phyloP scores from a whole-genome alignment of 2,329 filamentous ascomycete species.

The Colletotrichum simmondsii region DNA sequence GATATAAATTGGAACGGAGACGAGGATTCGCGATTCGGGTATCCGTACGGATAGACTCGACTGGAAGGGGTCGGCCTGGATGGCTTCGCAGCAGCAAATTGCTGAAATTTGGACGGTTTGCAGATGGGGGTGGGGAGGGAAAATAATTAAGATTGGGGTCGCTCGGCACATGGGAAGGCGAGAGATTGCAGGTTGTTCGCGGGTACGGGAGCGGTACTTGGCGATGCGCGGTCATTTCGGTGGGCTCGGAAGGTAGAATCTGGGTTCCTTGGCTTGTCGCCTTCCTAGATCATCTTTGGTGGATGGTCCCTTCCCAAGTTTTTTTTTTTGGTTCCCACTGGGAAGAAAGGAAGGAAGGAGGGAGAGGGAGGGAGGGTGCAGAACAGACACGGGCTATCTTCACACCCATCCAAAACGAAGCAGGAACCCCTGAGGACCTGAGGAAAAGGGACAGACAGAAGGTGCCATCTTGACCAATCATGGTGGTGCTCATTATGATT shows the following conservation, averaged over 20 bases:
- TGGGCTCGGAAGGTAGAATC: background rate
- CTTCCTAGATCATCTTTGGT: background rate
- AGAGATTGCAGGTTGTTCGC: constrained; percentile 17
- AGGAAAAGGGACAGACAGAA: background rate
- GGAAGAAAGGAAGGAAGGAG: background rate
- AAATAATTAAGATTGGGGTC: constrained; percentile 25
- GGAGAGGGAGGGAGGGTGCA: background rate
- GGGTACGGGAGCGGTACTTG: constrained; percentile 22
- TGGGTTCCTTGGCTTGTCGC: background rate
- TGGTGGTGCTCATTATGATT: background rate
- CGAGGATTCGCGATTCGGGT: background rate
- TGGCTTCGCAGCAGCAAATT: constrained; percentile 9
- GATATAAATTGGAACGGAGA: background rate
- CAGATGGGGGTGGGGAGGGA: background rate
- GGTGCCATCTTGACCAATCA: constrained; percentile 4
- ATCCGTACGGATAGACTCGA: background rate
- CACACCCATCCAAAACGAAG: background rate
- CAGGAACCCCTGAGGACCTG: constrained; percentile 2
- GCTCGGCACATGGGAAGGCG: constrained; percentile 24
- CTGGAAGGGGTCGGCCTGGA: background rate
- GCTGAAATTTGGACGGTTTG: constrained; percentile 9
- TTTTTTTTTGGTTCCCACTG: background rate
- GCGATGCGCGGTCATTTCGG: background rate
- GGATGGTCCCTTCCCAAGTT: background rate
- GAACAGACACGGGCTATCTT: background rate